These are phyloP conservation scores for Phytophthora podocarpi DNA, from an alignment of 352 stramenopile species.

Conservation along the genomic window DNA sequence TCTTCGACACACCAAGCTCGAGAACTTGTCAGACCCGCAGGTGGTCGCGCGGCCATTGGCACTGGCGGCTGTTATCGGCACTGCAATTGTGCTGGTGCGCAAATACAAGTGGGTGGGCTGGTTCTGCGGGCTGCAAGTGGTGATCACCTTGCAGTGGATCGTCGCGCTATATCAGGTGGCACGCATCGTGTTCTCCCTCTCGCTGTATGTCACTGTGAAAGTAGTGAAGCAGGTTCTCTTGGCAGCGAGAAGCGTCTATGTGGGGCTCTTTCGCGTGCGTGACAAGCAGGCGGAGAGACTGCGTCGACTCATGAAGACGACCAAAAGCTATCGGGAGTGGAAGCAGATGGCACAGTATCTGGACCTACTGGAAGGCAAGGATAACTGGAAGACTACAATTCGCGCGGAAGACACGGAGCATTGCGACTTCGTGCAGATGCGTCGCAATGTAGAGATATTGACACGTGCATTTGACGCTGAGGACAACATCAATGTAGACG, in stretches of 20 bases:
- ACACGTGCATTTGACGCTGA: slow-evolving; percentile 32
- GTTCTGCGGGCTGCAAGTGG: slow-evolving; percentile 58
- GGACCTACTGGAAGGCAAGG: slow-evolving; percentile 62
- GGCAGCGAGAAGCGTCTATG: slow-evolving; percentile 30
- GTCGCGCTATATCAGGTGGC: slow-evolving; percentile 69
- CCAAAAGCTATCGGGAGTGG: slow-evolving; percentile 61
- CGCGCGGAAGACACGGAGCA: slow-evolving; percentile 50
- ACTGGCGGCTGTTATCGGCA: slow-evolving; percentile 19
- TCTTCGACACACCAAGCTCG: slow-evolving; percentile 28
- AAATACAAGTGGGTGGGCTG: slow-evolving; percentile 74
- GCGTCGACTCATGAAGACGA: slow-evolving; percentile 63
- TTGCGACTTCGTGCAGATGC: slow-evolving; percentile 66
- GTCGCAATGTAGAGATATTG: slow-evolving; percentile 46
- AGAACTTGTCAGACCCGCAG: slow-evolving; percentile 45
- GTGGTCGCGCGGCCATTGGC: slow-evolving; percentile 41
- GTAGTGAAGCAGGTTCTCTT: slow-evolving; percentile 46
- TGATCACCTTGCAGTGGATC: slow-evolving; percentile 68
- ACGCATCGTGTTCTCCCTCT: slow-evolving; percentile 63
- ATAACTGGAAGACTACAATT: slow-evolving; percentile 63
- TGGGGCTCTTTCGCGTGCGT: slow-evolving; percentile 42
- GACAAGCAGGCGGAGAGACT: slow-evolving; percentile 61
- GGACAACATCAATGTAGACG: slow-evolving; percentile 43
- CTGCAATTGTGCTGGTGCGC: slow-evolving; percentile 35
- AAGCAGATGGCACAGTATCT: slow-evolving; percentile 66
- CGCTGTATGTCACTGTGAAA: slow-evolving; percentile 57